A percentile compares a stretch with the other conserved stretches of the same genome.
Conservation (phyloP, 805 yeast species). For the Saccharomycopsis fodiens region DNA sequence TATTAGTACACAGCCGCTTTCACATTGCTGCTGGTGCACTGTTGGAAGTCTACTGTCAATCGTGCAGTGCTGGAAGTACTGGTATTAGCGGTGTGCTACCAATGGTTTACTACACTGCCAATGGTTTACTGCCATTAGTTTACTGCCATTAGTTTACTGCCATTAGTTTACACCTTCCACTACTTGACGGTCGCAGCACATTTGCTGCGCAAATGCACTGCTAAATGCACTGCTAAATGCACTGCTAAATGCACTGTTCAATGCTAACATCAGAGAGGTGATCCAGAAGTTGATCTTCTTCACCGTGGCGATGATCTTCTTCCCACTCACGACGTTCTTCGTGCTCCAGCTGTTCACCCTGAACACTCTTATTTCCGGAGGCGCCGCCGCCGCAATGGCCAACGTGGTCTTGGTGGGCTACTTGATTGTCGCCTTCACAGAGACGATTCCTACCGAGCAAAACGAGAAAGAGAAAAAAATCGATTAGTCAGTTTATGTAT, state of each 20-base stretch:
- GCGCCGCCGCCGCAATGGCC: constrained; percentile 71
- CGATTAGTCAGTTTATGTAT: background rate
- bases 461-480: constrained; percentile 31
- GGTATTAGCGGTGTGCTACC: too few relatives aligned
- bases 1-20: too few relatives aligned
- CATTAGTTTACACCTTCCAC: background rate
- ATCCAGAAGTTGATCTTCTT: constrained; percentile 61
- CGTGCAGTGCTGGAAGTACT: too few relatives aligned
- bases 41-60: too few relatives aligned
- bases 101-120: too few relatives aligned
- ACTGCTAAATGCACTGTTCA: too few relatives aligned
- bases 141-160: too few relatives aligned
- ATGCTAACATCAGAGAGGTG: constrained; percentile 50
- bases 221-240: too few relatives aligned
- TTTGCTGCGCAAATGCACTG: constrained; percentile 1
- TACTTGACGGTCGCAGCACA: background rate
- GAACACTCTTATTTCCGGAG: constrained; percentile 66
- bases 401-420: constrained; percentile 68
- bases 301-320: constrained; percentile 68
- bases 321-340: constrained; percentile 62
- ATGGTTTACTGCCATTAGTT: too few relatives aligned
- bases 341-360: constrained; percentile 23
- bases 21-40: too few relatives aligned
- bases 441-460: constrained; percentile 38
- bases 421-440: constrained; percentile 66